Percentiles rank a stretch among this genome's conserved stretches.
phyloP scores from a whole-genome alignment of 2,329 filamentous ascomycete genomes.

The Fusarium nelsonii region DNA sequence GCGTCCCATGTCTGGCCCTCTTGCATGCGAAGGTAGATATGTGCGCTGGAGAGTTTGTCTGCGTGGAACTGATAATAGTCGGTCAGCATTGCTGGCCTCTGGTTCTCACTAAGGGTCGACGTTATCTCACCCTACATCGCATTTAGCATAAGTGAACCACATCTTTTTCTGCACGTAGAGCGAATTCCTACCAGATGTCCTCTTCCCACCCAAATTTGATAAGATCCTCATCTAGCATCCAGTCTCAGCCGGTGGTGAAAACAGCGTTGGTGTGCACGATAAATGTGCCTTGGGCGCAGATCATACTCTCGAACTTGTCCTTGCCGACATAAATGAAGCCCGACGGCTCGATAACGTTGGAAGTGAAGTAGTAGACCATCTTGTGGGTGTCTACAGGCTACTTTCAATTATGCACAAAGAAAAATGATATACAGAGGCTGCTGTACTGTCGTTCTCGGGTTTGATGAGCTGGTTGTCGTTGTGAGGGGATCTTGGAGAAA shows the following conservation, averaged over 20 bases:
- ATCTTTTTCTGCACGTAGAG: not conserved
- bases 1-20: constrained; percentile 86
- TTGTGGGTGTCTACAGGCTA: fast-evolving
- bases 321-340: constrained; percentile 97
- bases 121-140: constrained; percentile 38
- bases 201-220: constrained; percentile 95
- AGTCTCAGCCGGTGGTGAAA: constrained; percentile 37
- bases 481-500: constrained; percentile 44
- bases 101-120: not conserved
- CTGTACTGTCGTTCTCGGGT: not conserved
- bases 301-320: constrained; percentile 97
- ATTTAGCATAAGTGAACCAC: constrained; percentile 20
- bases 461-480: constrained; percentile 1
- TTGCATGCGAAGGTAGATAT: constrained; percentile 90
- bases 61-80: constrained; percentile 84
- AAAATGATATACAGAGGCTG: not conserved
- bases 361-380: constrained; percentile 98
- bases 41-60: constrained; percentile 95
- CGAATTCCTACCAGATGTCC: constrained; percentile 82
- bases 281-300: constrained; percentile 20
- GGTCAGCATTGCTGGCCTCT: constrained; percentile 1
- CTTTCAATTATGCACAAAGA: too few species aligned
- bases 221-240: constrained; percentile 84
- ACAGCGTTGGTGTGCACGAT: not conserved
- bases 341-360: constrained; percentile 81